phyloP scores from a whole-genome alignment of 108 stramenopile species.

The Nannochloropsis gaditana region DNA sequence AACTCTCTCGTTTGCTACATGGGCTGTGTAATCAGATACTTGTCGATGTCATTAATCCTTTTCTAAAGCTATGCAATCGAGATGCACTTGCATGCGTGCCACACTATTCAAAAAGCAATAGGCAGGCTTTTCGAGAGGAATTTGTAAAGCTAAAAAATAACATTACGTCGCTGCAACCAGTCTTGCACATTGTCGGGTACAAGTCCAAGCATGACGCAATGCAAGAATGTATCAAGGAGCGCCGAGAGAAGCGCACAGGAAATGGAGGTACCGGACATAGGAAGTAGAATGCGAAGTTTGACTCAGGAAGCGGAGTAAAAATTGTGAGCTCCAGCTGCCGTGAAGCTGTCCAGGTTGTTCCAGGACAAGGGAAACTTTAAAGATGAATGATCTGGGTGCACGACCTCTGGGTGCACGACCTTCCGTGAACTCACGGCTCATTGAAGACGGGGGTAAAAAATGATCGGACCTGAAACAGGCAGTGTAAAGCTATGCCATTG shows the following conservation, averaged over 20 bases:
- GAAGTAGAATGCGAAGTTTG: too few species aligned
- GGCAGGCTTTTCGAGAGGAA: neutral
- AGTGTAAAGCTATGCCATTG: too few species aligned
- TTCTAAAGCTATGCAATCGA: neutral
- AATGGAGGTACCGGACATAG: too few species aligned
- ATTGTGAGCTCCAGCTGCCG: too few species aligned
- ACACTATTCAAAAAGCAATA: neutral
- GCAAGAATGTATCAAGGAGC: neutral
- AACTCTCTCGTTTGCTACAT: neutral
- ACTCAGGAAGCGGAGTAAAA: too few species aligned
- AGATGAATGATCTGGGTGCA: too few species aligned
- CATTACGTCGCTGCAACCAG: neutral
- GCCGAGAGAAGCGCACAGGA: neutral
- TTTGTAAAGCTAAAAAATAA: neutral
- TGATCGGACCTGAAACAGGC: too few species aligned
- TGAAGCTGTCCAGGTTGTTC: too few species aligned
- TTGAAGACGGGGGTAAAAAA: too few species aligned
- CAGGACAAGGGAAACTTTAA: too few species aligned
- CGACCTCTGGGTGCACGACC: too few species aligned
- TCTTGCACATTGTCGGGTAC: neutral
- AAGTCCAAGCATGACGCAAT: constrained; percentile 1
- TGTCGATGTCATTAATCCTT: neutral
- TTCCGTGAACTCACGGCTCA: too few species aligned
- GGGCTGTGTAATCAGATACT: neutral
- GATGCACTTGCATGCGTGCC: neutral